Evolutionary conservation across 2,329 filamentous ascomycete species (phyloP), one percentile per base, ranked within the genome.

Genomic region (Ophiostoma quercus): DNA sequence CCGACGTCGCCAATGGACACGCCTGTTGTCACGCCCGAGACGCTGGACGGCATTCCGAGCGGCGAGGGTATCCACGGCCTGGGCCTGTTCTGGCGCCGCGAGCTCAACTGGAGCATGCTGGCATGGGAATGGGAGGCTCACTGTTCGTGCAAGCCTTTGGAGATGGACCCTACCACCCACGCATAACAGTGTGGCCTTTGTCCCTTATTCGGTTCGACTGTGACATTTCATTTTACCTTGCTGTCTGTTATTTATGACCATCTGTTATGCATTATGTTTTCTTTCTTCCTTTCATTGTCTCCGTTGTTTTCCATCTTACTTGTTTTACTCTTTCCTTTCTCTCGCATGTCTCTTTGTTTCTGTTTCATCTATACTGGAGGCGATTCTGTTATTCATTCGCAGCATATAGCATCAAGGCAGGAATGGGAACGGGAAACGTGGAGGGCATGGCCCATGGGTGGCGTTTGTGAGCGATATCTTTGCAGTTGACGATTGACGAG

Each of bases 31-130:
- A 32, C 39, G 39, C 37, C 47, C 12, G 39, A 8, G 11, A 22
- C 62, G n/a, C 32, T 22, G 16, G 12, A n/a, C 2, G 54, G 47
- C 12, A 47, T 62, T 4, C 66, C 29, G n/a, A 67, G 29, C 57
- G 72, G 71, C 6, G 69, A 66, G n/a, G 72, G 72, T 22, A 73
- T 83, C 84, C 70, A 74, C 75, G 87, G 88, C n/a, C 83, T 90
- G 75, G 88, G 88, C 51, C 80, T 90, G 63, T 90, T 90, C 77
- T 90, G 88, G 87, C 85, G 88, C 75, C 86, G 88, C 75, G 91
- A 94, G 81, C 82, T 95, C 76, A 95, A 95, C 80, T 94, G 92
- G 92, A 92, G 91, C 78, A 85, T 94, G 77, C 81, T 94, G 76
- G 90, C 88, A 68, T 94, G 91, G 91, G 89, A 93, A 77, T 92